phyloP scores from a whole-genome alignment of 768 basidiomycete species.

The Sporobolomyces phaffii region DNA sequence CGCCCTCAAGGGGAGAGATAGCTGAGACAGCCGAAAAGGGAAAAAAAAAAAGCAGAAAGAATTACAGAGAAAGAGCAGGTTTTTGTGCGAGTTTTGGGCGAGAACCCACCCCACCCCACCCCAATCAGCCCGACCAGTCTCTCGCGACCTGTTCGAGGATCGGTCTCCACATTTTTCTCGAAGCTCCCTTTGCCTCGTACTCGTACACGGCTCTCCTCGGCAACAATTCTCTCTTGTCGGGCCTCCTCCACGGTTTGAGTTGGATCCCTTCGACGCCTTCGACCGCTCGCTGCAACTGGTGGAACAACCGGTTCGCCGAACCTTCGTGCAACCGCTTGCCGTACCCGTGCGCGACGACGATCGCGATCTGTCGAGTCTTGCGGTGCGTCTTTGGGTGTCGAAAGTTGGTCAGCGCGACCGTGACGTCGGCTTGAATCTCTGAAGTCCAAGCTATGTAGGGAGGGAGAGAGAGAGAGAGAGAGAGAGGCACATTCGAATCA shows the following conservation, averaged over 20 bases:
- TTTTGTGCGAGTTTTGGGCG: too few relatives aligned
- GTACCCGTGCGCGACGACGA: constrained; percentile 37
- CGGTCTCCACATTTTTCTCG: constrained; percentile 24
- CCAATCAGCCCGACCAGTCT: constrained; percentile 24
- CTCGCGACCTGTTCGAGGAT: constrained; percentile 8
- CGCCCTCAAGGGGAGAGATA: too few relatives aligned
- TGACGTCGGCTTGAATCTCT: constrained; percentile 35
- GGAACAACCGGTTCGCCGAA: constrained; percentile 20
- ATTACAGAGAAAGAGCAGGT: too few relatives aligned
- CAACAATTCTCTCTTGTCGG: constrained; percentile 26
- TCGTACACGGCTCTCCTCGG: constrained; percentile 24
- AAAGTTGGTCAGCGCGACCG: constrained; percentile 31
- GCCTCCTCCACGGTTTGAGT: constrained; percentile 31
- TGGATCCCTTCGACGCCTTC: constrained; percentile 6
- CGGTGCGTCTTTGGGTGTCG: constrained; percentile 10
- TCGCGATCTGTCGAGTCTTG: constrained; percentile 30
- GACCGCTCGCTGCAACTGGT: constrained; percentile 13
- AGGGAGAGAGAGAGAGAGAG: too few relatives aligned
- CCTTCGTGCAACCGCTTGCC: constrained; percentile 22
- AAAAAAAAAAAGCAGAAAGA: too few relatives aligned
- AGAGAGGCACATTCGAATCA: neutral
- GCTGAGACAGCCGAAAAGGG: too few relatives aligned
- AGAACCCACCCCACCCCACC: too few relatives aligned
- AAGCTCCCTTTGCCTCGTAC: constrained; percentile 10
- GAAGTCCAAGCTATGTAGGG: constrained; percentile 20